A percentile compares a stretch with the other conserved stretches of the same genome.
These are phyloP conservation scores for Scedosporium aurantiacum DNA, from an alignment of 2,329 filamentous ascomycete species.

Conservation along the genomic window DNA sequence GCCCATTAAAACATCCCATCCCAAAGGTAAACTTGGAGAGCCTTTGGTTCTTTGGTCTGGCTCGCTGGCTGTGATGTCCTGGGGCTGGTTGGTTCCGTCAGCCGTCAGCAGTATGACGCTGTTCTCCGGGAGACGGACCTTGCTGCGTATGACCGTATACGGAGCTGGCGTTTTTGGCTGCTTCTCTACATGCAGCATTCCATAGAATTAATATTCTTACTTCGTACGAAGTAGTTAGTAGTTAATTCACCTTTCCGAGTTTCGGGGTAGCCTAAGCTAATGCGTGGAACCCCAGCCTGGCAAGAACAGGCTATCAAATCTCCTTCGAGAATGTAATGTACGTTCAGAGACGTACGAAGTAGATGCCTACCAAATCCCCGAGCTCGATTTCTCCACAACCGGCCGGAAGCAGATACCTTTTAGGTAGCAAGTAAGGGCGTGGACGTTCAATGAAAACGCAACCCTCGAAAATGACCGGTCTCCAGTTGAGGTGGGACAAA, in stretches of 20 bases:
- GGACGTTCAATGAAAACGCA: background rate
- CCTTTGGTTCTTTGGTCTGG: too few relatives aligned
- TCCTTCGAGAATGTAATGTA: background rate
- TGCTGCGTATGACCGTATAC: background rate
- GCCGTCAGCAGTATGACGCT: background rate
- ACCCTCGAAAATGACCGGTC: background rate
- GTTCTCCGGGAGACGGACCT: background rate
- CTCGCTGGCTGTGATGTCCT: background rate
- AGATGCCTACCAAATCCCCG: background rate
- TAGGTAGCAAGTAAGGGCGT: background rate
- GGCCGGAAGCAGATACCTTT: background rate
- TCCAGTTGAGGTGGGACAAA: background rate
- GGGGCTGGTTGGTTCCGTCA: background rate
- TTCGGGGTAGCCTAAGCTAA: too few relatives aligned
- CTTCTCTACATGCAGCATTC: background rate
- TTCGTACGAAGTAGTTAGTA: background rate
- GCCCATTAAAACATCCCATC: background rate
- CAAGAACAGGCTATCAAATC: too few relatives aligned
- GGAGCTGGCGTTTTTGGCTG: background rate
- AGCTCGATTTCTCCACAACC: background rate
- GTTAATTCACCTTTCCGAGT: too few relatives aligned
- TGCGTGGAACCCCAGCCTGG: background rate
- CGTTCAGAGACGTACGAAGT: too few relatives aligned
- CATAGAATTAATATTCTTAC: background rate
- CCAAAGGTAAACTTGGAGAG: too few relatives aligned